These are phyloP conservation scores for Phytophthora citrophthora DNA, from an alignment of 352 stramenopile genomes.

Conservation along the genomic window DNA sequence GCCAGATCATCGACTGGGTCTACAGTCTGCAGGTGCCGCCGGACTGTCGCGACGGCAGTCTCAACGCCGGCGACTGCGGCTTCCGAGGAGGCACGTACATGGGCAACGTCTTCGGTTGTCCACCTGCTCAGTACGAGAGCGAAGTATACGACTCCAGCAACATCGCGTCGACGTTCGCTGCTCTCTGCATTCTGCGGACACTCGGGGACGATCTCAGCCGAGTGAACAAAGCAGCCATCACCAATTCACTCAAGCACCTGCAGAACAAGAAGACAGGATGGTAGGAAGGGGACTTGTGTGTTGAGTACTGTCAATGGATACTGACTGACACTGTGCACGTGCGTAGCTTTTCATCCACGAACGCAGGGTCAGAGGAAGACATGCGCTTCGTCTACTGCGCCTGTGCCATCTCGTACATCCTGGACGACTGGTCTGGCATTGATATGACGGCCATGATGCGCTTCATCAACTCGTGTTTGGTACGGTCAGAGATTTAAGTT, in stretches of 20 bases:
- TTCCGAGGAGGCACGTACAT: slow-evolving; percentile 76
- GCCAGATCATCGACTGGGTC: slow-evolving; percentile 86
- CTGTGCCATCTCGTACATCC: slow-evolving; percentile 86
- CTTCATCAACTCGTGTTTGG: slow-evolving; percentile 85
- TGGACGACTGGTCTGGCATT: slow-evolving; percentile 87
- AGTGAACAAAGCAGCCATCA: slow-evolving; percentile 76
- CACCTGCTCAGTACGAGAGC: slow-evolving; percentile 61
- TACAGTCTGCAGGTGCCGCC: slow-evolving; percentile 85
- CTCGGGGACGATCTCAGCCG: slow-evolving; percentile 83
- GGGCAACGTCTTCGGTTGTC: slow-evolving; percentile 63
- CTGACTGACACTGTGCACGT: too few species aligned
- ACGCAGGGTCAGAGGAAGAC: slow-evolving; percentile 82
- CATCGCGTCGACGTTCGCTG: slow-evolving; percentile 86
- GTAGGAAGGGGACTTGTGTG: slow-evolving; percentile 26
- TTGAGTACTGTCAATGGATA: too few species aligned
- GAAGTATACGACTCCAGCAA: slow-evolving; percentile 84
- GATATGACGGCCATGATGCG: slow-evolving; percentile 68
- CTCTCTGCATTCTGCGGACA: slow-evolving; percentile 84
- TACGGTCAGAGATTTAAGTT: slow-evolving; percentile 30
- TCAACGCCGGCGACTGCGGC: slow-evolving; percentile 78
- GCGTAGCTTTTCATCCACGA: slow-evolving; percentile 72
- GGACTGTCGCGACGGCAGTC: slow-evolving; percentile 61
- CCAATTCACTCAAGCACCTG: slow-evolving; percentile 62
- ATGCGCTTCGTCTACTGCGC: slow-evolving; percentile 91
- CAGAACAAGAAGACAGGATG: slow-evolving; percentile 81